Base-by-base conservation (phyloP, 139 green algal species). In the Coelastrella sp. region DNA sequence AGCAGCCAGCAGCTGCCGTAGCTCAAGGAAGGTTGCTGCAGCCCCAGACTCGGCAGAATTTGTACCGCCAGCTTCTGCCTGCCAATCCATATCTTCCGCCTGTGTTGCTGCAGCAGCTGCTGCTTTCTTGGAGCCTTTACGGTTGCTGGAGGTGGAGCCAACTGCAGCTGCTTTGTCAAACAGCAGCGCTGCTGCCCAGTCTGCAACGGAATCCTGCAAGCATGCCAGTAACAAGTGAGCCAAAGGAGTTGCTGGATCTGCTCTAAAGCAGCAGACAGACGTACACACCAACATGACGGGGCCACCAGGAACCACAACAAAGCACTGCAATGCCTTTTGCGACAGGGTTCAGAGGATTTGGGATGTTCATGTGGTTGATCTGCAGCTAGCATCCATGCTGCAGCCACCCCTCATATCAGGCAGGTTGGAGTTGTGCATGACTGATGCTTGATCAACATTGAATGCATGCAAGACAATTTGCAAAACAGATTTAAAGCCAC, bases 1-100 rank as follows among this genome's bases (percentile, higher is more conserved):
- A 5, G 93, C 93, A 12, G 89, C 92, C 78, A 97, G 94, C 22
- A 97, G 87, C 25, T 89, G 92, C 57, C 68, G 59, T 68, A 97
- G 81, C 84, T 84, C 75, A 0, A 35, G 68, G 9, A 74, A 79
- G 0, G 92, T 90, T 73, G 56, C 84, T 68, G 63, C 84, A 27
- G n/a, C 70, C n/a, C 25, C 84, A 24, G 7, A 25, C 63, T 70
- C 24, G 8, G 8, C 7, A 19, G 68, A 6, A 27, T 56, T 74
- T n/a, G 22, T 72, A 56, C 35, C 59, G 35, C 84, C 60, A 49
- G 12, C 49, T 24, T 27, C 68, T 0, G 22, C 20, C 68, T 90
- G 73, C 85, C 85, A 83, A 24, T 90, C 73, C 85, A 90, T 75
- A 12, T 59, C 73, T 35, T 65, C 74, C 25, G 61, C 27, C 11